Base-by-base conservation (phyloP, 805 yeast species). In the Kodamaea nitidulidarum region DNA sequence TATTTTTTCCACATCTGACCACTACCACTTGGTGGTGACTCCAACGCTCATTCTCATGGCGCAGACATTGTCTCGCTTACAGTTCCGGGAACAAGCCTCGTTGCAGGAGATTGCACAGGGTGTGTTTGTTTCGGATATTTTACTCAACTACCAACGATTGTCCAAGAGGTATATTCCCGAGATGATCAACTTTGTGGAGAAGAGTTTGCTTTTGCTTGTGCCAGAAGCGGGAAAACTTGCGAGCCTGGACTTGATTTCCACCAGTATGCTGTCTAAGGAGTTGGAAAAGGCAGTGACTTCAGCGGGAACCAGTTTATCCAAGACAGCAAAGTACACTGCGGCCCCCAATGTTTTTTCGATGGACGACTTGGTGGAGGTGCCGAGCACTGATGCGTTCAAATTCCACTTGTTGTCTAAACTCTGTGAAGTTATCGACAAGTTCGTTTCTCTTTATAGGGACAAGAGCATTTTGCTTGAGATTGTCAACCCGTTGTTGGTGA, bases 1-100 rank as follows among this genome's bases (percentile, higher is more conserved):
- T 39, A 56, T 88, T 4, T 93, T 84, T 55, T 90, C 98, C 0
- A 88, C 97, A 1, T 93, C 98, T 0, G 99, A 93, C 67, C 90
- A 88, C 56, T 91, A 85, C 62, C 98, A 93, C 67, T 70, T 88
- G 43, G 84, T 93, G 8, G 90, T 81, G 4, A 90, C 96, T 0
- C 96, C 97, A 3, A 74, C 91, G 2, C 65, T 78, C 21, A 74
- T 93, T 24, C 62, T 87, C 28, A 78, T 88, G 68, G 76, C 82
- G 35, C 91, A 87, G 58, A 67, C 78, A 10, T 63, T 91, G 40
- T 49, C 60, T 4, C 45, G 40, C 5, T 49, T 61, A 17, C 47
- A 50, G 14, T 48, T 51, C 35, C 79, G 81, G 38, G 52, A 55
- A 4, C 55, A 56, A 4, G 44, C 46, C 6, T 54, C 70, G 4